Base-by-base conservation (phyloP, 1,284 basidiomycete species). In the Pseudozyma sp. region DNA sequence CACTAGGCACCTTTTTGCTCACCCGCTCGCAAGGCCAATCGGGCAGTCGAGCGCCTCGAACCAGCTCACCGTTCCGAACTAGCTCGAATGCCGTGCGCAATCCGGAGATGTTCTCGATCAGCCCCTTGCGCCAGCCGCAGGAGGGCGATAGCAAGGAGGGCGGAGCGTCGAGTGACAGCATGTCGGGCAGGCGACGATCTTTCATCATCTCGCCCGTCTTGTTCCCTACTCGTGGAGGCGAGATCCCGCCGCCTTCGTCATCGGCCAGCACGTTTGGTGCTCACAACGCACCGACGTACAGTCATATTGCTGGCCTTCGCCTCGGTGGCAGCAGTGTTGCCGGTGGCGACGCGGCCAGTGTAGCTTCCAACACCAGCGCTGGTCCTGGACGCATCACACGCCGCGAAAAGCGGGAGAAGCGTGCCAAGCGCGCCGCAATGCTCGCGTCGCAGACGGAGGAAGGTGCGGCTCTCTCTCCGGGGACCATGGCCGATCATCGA, bases 181-280 rank as follows among this genome's bases (percentile, higher is more conserved):
- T 46, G 7, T 33, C 48, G 9, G 61, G 67, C n/a, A 40, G 74
- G 37, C 43, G 64, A 40, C 63, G 61, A 37, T 72, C 78, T 0
- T 77, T 80, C 24, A 58, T 80, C 45, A 78, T 80, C 47, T 80
- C 78, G 29, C 78, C 78, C 11, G 68, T 80, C 6, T 55, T 80
- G 44, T 80, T 76, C 48, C 78, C 78, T 6, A 78, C 72, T 17
- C 70, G 75, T 24, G 60, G 67, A 14, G 67, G 69, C 19, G 68
- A 72, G 37, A 66, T 68, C n/a, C 70, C 70, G 10, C 70, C 70
- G 29, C 65, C 70, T 11, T 73, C 70, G 8, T 59, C 65, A 8
- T 73, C 70, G 7, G 61, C 61, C 7, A 58, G 39, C 56, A 37
- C 53, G 24, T 63, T 47, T 34, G 44, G 43, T n/a, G 44, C 56